Percentiles rank a stretch among this genome's conserved stretches.
Conservation (phyloP, 352 stramenopile species). For the Phytopythium litorale region DNA sequence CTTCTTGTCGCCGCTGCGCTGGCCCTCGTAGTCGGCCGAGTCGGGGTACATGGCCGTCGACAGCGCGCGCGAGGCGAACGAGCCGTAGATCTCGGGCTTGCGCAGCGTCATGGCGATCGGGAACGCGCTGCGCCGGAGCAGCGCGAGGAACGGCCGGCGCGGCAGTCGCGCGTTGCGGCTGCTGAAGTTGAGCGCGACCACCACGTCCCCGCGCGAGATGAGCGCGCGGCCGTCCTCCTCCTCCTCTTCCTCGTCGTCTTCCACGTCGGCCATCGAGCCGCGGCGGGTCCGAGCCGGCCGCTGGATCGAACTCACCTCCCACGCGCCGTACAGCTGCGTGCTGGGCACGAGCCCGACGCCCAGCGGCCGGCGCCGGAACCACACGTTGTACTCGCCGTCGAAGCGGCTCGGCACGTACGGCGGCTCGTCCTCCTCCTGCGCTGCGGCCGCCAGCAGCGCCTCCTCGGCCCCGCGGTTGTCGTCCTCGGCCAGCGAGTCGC, state of each 20-base stretch:
- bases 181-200: conserved; percentile 67
- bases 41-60: conserved; percentile 73
- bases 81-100: conserved; percentile 52
- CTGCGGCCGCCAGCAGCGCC: not conserved
- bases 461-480: conserved; percentile 1
- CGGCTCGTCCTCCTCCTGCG: conserved; percentile 12
- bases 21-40: conserved; percentile 51
- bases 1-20: conserved; percentile 22
- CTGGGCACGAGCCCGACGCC: conserved; percentile 74
- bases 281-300: conserved; percentile 2
- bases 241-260: conserved; percentile 12
- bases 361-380: conserved; percentile 58
- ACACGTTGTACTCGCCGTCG: conserved; percentile 69
- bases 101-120: conserved; percentile 69
- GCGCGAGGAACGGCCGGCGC: conserved; percentile 35
- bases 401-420: conserved; percentile 41
- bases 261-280: not conserved
- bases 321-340: conserved; percentile 75
- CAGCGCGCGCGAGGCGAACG: conserved; percentile 54
- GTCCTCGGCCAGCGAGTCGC: conserved; percentile 6
- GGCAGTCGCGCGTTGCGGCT: conserved; percentile 40
- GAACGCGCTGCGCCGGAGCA: conserved; percentile 35
- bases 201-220: conserved; percentile 50
- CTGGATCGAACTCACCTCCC: conserved; percentile 63
- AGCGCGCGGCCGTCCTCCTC: conserved; percentile 11